Evolutionary conservation across 805 yeast species (phyloP).

Genomic region (Kluyveromyces lactis): DNA sequence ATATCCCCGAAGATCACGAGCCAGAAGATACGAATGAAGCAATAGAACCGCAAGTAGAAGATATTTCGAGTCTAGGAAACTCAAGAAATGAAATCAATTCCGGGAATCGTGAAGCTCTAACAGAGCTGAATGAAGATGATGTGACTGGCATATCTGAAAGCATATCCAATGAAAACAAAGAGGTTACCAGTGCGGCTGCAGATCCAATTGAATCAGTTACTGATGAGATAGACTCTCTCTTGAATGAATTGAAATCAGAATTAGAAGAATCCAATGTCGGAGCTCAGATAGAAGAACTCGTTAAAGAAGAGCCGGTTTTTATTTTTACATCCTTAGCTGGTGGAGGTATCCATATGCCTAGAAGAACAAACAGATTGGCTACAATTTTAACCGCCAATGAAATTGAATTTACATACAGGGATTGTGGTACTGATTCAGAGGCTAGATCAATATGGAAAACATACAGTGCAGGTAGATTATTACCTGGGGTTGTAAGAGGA

Average conservation of each 20-base stretch:
- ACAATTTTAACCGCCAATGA: constrained; percentile 71
- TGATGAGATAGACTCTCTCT: constrained; percentile 27
- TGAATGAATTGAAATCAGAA: constrained; percentile 16
- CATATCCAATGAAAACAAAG: too few species aligned
- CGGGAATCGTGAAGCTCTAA: too few species aligned
- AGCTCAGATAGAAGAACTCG: constrained; percentile 12
- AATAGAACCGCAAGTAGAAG: too few species aligned
- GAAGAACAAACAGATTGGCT: constrained; percentile 66
- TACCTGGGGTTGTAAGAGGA: constrained; percentile 83
- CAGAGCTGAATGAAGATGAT: too few species aligned
- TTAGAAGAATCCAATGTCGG: constrained; percentile 1
- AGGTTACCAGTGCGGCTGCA: too few species aligned
- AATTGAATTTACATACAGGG: constrained; percentile 58
- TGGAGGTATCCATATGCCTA: constrained; percentile 68
- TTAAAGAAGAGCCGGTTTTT: constrained; percentile 55
- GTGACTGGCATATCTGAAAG: too few species aligned
- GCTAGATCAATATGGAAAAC: constrained; percentile 83
- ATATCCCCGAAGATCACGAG: too few species aligned
- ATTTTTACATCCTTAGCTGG: constrained; percentile 83
- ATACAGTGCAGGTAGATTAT: constrained; percentile 56
- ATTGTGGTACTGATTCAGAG: constrained; percentile 78
- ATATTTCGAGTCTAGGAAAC: too few species aligned
- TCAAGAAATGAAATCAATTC: too few species aligned
- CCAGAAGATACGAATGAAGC: too few species aligned
- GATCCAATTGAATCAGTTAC: neutral